Evolutionary conservation across 2,329 filamentous ascomycete genomes (phyloP).

Genomic region (Talaromyces piceae): DNA sequence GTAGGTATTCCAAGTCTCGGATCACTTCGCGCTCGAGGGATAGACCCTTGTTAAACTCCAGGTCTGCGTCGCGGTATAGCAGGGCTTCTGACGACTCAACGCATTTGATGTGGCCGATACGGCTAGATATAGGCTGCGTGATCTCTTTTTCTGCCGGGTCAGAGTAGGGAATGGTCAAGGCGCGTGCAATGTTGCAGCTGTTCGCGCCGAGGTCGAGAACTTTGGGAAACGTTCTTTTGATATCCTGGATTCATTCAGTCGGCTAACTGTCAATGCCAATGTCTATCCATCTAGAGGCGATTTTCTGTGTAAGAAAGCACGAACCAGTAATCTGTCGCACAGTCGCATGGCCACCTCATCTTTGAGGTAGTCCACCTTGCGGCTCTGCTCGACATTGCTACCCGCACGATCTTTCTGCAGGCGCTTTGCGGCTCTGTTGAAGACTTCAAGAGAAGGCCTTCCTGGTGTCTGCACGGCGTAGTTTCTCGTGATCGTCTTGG

Average conservation of each 20-base stretch:
- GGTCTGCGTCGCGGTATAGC: conserved; percentile 66
- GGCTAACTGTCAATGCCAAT: not conserved
- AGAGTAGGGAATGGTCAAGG: conserved; percentile 62
- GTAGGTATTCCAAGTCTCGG: conserved; percentile 58
- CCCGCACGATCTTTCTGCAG: conserved; percentile 86
- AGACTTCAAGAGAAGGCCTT: conserved; percentile 75
- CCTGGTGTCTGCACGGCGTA: conserved; percentile 77
- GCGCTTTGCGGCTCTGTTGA: conserved; percentile 82
- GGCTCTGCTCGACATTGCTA: conserved; percentile 58
- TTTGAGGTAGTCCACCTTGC: conserved; percentile 83
- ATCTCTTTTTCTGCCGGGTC: conserved; percentile 43
- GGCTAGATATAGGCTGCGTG: conserved; percentile 54
- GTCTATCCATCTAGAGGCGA: not conserved
- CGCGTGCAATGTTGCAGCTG: conserved; percentile 85
- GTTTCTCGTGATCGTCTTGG: conserved; percentile 30
- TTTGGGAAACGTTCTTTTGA: conserved; percentile 76
- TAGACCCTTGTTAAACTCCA: conserved; percentile 63
- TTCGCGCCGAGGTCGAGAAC: conserved; percentile 93
- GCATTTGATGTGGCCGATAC: conserved; percentile 68
- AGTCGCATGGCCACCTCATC: conserved; percentile 83
- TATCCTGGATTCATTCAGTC: conserved; percentile 69
- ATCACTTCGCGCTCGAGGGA: conserved; percentile 68
- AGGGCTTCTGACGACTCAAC: conserved; percentile 72
- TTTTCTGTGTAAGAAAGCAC: not conserved
- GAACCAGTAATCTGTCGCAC: conserved; percentile 73